Evolutionary conservation across 371 early-diverging fungal genomes (phyloP).

Genomic region (Syncephalastrum sp.): DNA sequence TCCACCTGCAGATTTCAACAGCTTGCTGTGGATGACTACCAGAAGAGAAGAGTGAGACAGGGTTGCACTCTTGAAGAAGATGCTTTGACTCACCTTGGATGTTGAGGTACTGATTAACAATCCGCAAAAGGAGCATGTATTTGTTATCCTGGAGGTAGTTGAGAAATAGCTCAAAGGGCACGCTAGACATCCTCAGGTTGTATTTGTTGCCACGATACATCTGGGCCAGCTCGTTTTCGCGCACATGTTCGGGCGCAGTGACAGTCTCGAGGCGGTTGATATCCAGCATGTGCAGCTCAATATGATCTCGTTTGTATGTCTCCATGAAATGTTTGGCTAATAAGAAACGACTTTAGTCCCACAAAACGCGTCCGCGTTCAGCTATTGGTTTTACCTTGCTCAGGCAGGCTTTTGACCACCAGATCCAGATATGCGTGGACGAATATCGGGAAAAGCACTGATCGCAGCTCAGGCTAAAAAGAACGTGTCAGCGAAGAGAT

Average conservation of each 20-base stretch:
- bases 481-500: slow-evolving; percentile 1
- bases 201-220: slow-evolving; percentile 89
- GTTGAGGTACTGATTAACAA: slow-evolving; percentile 94
- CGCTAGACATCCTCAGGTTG: slow-evolving; percentile 82
- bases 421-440: slow-evolving; percentile 95
- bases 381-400: slow-evolving; percentile 58
- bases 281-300: slow-evolving; percentile 71
- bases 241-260: slow-evolving; percentile 70
- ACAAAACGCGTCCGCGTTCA: neutral
- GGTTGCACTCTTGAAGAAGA: neutral
- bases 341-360: neutral
- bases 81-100: slow-evolving; percentile 64
- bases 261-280: slow-evolving; percentile 66
- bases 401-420: slow-evolving; percentile 54
- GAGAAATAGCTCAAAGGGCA: slow-evolving; percentile 92
- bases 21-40: slow-evolving; percentile 25
- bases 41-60: neutral
- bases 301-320: slow-evolving; percentile 73
- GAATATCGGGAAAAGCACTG: slow-evolving; percentile 93
- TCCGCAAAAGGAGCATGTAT: slow-evolving; percentile 81
- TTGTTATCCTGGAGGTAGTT: slow-evolving; percentile 93
- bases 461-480: slow-evolving; percentile 79
- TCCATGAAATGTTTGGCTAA: slow-evolving; percentile 70
- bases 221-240: slow-evolving; percentile 80
- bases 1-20: slow-evolving; percentile 25